Evolutionary conservation across 2,329 filamentous ascomycete species (phyloP).

Genomic region (Alternaria arbusti): DNA sequence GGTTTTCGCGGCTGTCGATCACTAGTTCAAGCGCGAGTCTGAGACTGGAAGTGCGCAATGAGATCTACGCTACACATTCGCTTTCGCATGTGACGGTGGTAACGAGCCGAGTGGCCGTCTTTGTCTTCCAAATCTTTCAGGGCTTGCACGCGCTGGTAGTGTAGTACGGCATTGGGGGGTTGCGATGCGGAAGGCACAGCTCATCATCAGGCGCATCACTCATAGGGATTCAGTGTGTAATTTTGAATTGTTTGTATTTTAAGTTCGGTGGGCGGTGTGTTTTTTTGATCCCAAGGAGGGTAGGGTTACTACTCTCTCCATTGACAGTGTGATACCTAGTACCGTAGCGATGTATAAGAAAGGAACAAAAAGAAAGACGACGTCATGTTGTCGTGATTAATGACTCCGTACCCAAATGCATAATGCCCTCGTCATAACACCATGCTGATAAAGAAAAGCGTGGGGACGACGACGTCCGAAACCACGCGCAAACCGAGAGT

Average conservation of each 20-base stretch:
- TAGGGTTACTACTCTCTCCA: background rate
- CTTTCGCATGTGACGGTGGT: background rate
- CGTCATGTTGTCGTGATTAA: background rate
- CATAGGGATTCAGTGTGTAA: background rate
- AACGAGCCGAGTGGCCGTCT: background rate
- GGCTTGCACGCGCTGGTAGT: background rate
- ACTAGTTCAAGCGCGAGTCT: background rate
- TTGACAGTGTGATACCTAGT: constrained; percentile 1
- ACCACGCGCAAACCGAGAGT: background rate
- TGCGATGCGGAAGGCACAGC: background rate
- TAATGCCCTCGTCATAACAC: background rate
- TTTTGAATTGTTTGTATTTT: background rate
- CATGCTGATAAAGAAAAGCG: background rate
- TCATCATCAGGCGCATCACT: background rate
- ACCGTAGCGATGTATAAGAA: background rate
- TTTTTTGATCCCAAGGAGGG: background rate
- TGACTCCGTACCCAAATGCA: background rate
- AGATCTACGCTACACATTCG: background rate
- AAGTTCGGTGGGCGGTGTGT: background rate
- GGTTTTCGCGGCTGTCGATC: background rate
- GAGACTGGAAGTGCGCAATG: background rate
- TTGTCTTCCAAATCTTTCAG: background rate
- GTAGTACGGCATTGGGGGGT: background rate
- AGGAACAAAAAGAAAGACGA: background rate
- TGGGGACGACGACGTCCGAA: background rate